These are phyloP conservation scores for Periconia digitata DNA, from an alignment of 2,329 filamentous ascomycete species.

Conservation along the genomic window DNA sequence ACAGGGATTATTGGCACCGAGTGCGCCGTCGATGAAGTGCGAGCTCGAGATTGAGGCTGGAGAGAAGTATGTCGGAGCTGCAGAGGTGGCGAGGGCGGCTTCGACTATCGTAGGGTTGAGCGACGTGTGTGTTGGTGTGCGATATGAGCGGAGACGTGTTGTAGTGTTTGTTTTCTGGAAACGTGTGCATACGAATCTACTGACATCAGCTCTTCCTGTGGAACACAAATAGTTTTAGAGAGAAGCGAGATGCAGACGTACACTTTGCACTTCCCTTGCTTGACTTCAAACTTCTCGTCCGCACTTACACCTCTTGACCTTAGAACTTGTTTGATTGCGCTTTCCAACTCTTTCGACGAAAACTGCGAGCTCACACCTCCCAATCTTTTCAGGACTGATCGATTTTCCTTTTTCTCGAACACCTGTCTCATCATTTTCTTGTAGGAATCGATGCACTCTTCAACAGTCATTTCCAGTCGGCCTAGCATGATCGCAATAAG, in stretches of 20 bases:
- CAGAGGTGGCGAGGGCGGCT: constrained; percentile 32
- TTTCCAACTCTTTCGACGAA: constrained; percentile 10
- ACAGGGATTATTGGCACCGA: constrained; percentile 50
- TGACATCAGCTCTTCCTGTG: neutral
- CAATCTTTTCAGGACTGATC: neutral
- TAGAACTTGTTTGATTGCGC: constrained; percentile 13
- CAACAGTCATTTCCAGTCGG: constrained; percentile 18
- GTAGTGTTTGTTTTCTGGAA: constrained; percentile 46
- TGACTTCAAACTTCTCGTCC: constrained; percentile 11
- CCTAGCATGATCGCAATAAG: constrained; percentile 26
- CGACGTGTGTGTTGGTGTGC: constrained; percentile 9
- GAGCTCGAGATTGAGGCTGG: constrained; percentile 40
- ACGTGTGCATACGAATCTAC: constrained; percentile 46
- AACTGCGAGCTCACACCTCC: constrained; percentile 15
- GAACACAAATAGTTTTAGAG: neutral
- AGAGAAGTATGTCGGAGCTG: constrained; percentile 34
- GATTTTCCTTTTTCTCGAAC: constrained; percentile 14
- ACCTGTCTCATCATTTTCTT: constrained; percentile 12
- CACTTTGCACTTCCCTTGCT: constrained; percentile 11
- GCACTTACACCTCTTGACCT: constrained; percentile 1
- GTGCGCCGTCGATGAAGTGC: constrained; percentile 46
- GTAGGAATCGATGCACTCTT: constrained; percentile 21
- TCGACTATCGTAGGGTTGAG: constrained; percentile 23
- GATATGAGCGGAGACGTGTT: constrained; percentile 36
- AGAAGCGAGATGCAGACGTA: constrained; percentile 16